Evolutionary conservation across 2,329 filamentous ascomycete species (phyloP).

Genomic region (Cytospora leucostoma): DNA sequence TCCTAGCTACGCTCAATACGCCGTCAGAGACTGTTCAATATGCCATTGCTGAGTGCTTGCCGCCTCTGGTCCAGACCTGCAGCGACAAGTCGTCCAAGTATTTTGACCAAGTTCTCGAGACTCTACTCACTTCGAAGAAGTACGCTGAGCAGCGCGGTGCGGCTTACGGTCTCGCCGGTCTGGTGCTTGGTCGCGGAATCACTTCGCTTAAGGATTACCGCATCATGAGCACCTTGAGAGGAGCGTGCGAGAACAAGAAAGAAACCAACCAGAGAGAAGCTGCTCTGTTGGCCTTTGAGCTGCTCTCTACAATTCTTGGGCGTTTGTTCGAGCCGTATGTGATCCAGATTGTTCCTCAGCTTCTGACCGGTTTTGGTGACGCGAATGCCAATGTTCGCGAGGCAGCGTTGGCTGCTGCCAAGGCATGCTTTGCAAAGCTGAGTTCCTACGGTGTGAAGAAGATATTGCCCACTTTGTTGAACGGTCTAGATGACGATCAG

Average conservation of each 20-base stretch:
- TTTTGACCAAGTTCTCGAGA: conserved; percentile 76
- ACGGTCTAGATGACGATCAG: conserved; percentile 90
- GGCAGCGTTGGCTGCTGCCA: conserved; percentile 87
- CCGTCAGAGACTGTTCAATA: conserved; percentile 97
- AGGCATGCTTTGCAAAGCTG: conserved; percentile 88
- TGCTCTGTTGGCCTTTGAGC: conserved; percentile 85
- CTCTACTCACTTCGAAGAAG: conserved; percentile 82
- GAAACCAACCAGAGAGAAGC: conserved; percentile 87
- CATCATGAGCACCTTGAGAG: conserved; percentile 77
- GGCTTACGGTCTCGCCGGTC: conserved; percentile 89
- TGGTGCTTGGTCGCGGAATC: conserved; percentile 87
- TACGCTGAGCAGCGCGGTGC: conserved; percentile 93
- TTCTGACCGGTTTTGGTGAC: conserved; percentile 88
- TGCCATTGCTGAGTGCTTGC: conserved; percentile 90
- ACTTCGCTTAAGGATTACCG: conserved; percentile 79
- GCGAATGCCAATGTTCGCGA: conserved; percentile 86
- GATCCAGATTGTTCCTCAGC: conserved; percentile 89
- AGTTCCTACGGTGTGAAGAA: conserved; percentile 96
- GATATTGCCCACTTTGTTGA: conserved; percentile 85
- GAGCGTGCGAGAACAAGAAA: conserved; percentile 92
- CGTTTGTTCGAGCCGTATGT: conserved; percentile 94
- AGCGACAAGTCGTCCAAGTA: conserved; percentile 77
- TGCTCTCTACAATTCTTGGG: conserved; percentile 82
- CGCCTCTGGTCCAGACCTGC: conserved; percentile 83
- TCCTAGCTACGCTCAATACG: conserved; percentile 85